phyloP scores from a whole-genome alignment of 441 rosid species.

The Theobroma grandiflorum region DNA sequence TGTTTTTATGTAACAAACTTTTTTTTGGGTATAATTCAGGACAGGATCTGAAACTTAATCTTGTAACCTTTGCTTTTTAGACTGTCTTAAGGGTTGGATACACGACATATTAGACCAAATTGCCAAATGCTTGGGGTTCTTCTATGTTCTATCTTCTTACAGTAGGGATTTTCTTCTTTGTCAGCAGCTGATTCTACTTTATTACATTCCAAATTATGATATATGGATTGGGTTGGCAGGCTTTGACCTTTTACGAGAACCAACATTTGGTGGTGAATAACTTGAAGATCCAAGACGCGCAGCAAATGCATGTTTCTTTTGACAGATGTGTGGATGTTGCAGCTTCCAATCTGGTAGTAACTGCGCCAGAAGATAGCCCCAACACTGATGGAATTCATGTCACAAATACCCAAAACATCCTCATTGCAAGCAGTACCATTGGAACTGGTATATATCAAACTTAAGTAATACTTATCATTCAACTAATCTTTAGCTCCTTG shows the following conservation, averaged over 20 bases:
- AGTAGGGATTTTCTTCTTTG: background rate
- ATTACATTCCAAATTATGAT: background rate
- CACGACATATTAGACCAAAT: background rate
- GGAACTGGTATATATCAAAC: constrained; percentile 50
- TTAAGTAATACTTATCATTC: constrained; percentile 8
- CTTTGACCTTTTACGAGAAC: constrained; percentile 52
- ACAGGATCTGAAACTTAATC: too few species aligned
- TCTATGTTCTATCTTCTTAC: too few species aligned
- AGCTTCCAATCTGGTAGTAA: constrained; percentile 46
- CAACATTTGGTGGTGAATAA: constrained; percentile 39
- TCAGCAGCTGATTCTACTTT: background rate
- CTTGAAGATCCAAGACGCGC: constrained; percentile 47
- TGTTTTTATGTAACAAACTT: background rate
- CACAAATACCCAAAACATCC: constrained; percentile 47
- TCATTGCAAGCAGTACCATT: constrained; percentile 35
- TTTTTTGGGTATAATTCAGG: too few species aligned
- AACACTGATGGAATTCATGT: constrained; percentile 70
- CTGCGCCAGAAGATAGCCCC: constrained; percentile 58
- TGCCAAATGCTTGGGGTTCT: background rate
- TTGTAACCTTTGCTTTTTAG: too few species aligned
- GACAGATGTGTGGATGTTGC: constrained; percentile 44
- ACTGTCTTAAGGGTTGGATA: too few species aligned
- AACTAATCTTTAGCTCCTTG: background rate
- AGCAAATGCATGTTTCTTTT: constrained; percentile 56
- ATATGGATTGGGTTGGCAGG: constrained; percentile 36